Evolutionary conservation across 306 rosid species (phyloP).

Genomic region (Dryas octopetala): DNA sequence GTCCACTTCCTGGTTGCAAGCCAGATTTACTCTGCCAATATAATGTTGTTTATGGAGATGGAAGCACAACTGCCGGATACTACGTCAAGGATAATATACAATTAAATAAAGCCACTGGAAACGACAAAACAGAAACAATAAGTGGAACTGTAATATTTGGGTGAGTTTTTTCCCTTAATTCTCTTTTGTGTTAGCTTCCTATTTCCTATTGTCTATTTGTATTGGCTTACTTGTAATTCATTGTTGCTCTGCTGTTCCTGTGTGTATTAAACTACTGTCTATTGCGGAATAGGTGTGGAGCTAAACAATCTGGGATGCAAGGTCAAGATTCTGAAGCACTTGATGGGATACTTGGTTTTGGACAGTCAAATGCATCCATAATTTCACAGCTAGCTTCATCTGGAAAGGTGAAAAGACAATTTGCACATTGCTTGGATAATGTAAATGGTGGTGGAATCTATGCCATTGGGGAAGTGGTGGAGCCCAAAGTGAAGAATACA

Average conservation of each 20-base stretch:
- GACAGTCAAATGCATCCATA: constrained; percentile 85
- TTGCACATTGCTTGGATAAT: constrained; percentile 91
- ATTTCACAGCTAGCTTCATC: constrained; percentile 84
- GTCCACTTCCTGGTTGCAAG: constrained; percentile 57
- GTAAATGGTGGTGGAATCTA: constrained; percentile 83
- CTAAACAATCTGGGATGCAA: constrained; percentile 61
- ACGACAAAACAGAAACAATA: constrained; percentile 34
- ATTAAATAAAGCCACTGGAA: constrained; percentile 48
- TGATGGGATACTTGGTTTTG: constrained; percentile 90
- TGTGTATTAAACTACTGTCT: neutral
- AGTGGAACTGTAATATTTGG: constrained; percentile 66
- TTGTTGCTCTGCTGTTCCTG: neutral
- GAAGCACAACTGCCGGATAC: constrained; percentile 72
- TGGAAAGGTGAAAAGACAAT: constrained; percentile 71
- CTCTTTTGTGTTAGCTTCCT: neutral
- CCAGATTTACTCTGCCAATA: constrained; percentile 54
- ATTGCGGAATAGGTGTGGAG: constrained; percentile 59
- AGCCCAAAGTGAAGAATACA: constrained; percentile 52
- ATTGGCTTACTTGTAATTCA: neutral
- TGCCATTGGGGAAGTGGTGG: constrained; percentile 80
- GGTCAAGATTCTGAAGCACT: constrained; percentile 53
- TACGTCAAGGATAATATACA: constrained; percentile 65
- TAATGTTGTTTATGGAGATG: constrained; percentile 78
- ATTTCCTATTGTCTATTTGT: neutral
- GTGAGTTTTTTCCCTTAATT: constrained; percentile 45